Evolutionary conservation across 2,329 filamentous ascomycete genomes (phyloP), one percentile per base, ranked within the genome.

Genomic region (Fusarium xyrophilum): DNA sequence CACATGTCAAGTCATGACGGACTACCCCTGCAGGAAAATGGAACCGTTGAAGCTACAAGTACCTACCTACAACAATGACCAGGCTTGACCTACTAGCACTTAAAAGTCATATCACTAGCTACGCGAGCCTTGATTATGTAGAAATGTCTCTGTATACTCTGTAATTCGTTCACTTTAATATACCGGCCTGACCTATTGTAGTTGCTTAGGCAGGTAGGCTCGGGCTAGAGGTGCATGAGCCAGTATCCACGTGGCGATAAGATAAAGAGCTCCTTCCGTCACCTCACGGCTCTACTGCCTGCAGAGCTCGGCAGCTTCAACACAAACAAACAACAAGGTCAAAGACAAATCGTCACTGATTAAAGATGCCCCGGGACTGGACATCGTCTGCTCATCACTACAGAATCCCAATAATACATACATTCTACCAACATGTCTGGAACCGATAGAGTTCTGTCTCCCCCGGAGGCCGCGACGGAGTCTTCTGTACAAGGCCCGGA

Each of bases 231-330:
- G n/a, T 48, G 40, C 27, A 63, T 38, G 25, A 14, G 19, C 7
- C 7, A 39, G 61, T 28, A 68, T 32, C 67, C 74, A 76, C 74
- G 72, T 76, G 75, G 59, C 67, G 75, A 76, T 76, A 76, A 76
- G 75, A 76, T 76, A 76, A 75, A 40, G 46, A 62, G 57, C 54
- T 68, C 57, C 40, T 58, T 67, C 68, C 70, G 63, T 73, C 71
- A 73, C 72, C 70, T 60, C 60, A 56, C 50, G 48, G 65, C 57
- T 32, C 35, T 30, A 50, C 21, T 19, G 35, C 30, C 40, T 42
- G 14, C 17, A 60, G 54, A 59, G 60, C 52, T 69, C 60, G 55
- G 46, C 48, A 50, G 55, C 54, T 47, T 36, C 35, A 60, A 46
- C 56, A 58, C 23, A 12, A 54, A 39, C 46, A 50, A 57, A 36